Base-by-base conservation (phyloP, 768 basidiomycete genomes). In the Pulveroboletus sp. region DNA sequence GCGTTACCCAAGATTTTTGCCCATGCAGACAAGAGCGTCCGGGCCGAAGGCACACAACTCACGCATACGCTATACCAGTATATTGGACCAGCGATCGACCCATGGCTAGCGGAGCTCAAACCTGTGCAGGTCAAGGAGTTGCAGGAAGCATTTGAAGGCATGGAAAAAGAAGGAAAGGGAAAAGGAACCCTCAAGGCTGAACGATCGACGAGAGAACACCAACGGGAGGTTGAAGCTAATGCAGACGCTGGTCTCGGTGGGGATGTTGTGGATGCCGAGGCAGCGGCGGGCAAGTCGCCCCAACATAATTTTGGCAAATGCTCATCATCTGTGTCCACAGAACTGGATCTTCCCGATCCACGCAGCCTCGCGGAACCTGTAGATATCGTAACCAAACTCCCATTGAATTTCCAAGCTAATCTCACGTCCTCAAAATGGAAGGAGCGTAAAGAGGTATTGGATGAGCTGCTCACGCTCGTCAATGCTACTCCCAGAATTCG, bases 401-500 rank as follows among this genome's bases (percentile, higher is more conserved):
- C 97, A 0, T 65, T 80, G 3, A 84, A 84, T 47, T 74, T 97
- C 51, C 81, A 89, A 49, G 74, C 83, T 3, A 73, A 78, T 43
- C 75, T 99, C 42, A 79, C 84, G 20, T 98, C 97, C 5, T 83
- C 91, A 1, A 97, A 98, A 69, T 99, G 97, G 97, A 98, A 99
- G 63, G 97, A 99, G 56, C 82, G 92, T 34, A 94, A 97, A 62
- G 90, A 94, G 59, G 88, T 81, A 3, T 73, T 98, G 27, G 94
- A 97, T 55, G 90, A 91, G 23, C 75, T 95, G 20, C 74, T 83
- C 38, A 78, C 79, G 3, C 69, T 91, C 31, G 69, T 98, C 25
- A 79, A 79, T 45, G 71, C 81, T 8, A 78, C 85, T 3, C 84
- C 86, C 12, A 80, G 84, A 49, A 87, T 97, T 59, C 84, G 84